phyloP scores from a whole-genome alignment of 169 alveolate species.

The Eimeria nieschulzi region DNA sequence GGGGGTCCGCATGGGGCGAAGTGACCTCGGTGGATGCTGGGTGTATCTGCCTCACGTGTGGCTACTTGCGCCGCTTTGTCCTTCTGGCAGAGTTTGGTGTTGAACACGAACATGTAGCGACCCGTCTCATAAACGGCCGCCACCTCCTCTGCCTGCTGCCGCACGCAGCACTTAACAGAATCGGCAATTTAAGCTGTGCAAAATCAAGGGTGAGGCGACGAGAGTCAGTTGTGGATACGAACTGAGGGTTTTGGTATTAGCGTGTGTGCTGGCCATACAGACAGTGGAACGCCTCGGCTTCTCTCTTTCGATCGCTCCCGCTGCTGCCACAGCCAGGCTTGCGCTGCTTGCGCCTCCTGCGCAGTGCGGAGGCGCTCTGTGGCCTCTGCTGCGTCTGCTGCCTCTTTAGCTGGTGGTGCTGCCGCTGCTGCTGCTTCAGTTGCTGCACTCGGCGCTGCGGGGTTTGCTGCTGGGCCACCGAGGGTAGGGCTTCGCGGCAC shows the following conservation, averaged over 20 bases:
- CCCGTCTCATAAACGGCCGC: slow-evolving; percentile 68
- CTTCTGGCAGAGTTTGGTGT: slow-evolving; percentile 73
- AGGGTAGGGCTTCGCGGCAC: not conserved
- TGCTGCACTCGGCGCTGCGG: not conserved
- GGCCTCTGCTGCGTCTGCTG: slow-evolving; percentile 1
- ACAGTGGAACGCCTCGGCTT: not conserved
- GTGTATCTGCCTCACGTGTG: slow-evolving; percentile 32
- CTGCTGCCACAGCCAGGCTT: slow-evolving; percentile 21
- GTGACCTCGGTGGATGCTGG: not conserved
- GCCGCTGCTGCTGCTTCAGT: not conserved
- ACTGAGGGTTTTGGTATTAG: no score
- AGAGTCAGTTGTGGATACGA: no score
- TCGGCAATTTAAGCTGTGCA: no score
- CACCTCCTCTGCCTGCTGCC: slow-evolving; percentile 16
- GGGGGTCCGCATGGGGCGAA: no score
- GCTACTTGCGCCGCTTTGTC: slow-evolving; percentile 73
- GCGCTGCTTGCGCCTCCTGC: not conserved
- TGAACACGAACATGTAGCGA: slow-evolving; percentile 74
- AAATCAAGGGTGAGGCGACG: no score
- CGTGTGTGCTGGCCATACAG: no score
- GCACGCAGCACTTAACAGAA: not conserved
- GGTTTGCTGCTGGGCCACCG: not conserved
- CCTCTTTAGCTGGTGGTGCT: not conserved
- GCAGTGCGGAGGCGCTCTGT: not conserved
- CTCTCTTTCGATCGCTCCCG: not conserved